Evolutionary conservation across 1,284 basidiomycete species (phyloP), one percentile per base, ranked within the genome.

Genomic region (Ustilago lituana): DNA sequence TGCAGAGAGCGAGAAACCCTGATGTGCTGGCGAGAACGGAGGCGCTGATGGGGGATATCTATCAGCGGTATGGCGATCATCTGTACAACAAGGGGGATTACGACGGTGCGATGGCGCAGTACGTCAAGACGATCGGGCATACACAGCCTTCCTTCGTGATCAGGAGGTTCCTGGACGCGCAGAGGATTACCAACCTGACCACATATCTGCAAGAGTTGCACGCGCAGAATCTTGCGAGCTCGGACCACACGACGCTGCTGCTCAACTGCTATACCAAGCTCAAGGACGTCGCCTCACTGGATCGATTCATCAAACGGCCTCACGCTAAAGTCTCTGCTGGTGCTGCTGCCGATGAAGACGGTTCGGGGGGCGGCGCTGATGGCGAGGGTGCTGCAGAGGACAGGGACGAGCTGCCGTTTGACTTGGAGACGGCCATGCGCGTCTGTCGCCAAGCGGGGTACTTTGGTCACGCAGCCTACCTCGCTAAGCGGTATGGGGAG

Each of bases 391-490:
- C 82, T 9, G 87, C 88, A 3, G 62, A 60, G 11, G 65, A 65
- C 32, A 33, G 61, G 15, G 75, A 77, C 44, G 92, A 92, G 76
- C 86, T 95, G 1, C 94, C 94, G 0, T 98, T 98, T 77, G 96
- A 99, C 79, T 86, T 99, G 29, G 94, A 95, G 58, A 98, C 95
- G 0, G 96, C 94, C 0, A 97, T 98, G 63, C 87, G 93, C 1
- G 95, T 98, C 10, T 98, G 94, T 81, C 87, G 95, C 19, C 95
- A 98, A 82, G 95, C 93, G 0, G 93, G 94, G 0, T 98, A 96
- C 83, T 96, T 91, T 77, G 90, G 92, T 47, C 95, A 98, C 79
- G 96, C 96, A 0, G 89, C 90, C 0, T 98, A 96, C 82, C 87
- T 99, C 4, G 95, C 95, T 5, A 89, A 89, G 84, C 91, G 92